Conservation (phyloP, 2,329 filamentous ascomycete species). For the Cryphonectria nitschkei region DNA sequence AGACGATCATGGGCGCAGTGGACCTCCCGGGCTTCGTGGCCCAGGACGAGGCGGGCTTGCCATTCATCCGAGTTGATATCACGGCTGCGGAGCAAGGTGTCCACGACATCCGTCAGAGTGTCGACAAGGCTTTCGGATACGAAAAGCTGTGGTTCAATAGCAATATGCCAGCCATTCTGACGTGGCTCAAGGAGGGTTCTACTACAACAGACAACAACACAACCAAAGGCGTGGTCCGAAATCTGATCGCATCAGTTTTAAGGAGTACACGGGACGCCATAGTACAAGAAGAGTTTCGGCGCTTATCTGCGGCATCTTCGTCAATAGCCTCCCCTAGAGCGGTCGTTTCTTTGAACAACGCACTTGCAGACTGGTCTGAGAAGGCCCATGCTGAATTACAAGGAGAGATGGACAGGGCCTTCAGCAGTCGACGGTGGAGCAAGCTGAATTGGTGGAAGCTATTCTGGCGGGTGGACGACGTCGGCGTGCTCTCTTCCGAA, state of each 20-base stretch:
- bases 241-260: conserved; percentile 70
- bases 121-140: conserved; percentile 71
- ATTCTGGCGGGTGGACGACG: conserved; percentile 92
- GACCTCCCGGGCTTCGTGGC: conserved; percentile 55
- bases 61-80: conserved; percentile 66
- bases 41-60: conserved; percentile 41
- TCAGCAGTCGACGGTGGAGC: conserved; percentile 76
- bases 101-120: conserved; percentile 67
- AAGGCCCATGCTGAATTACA: conserved; percentile 82
- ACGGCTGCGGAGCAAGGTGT: conserved; percentile 66
- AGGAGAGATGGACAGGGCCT: conserved; percentile 76
- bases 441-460: conserved; percentile 92
- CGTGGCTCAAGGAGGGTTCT: conserved; percentile 65
- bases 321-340: conserved; percentile 42
- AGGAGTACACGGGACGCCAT: conserved; percentile 56
- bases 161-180: conserved; percentile 65
- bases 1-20: conserved; percentile 58
- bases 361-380: conserved; percentile 75
- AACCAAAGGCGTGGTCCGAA: conserved; percentile 68
- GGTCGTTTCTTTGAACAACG: conserved; percentile 55
- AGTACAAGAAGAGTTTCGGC: conserved; percentile 49
- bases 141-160: conserved; percentile 76
- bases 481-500: conserved; percentile 79
- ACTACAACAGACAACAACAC: conserved; percentile 43
- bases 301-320: conserved; percentile 40